Evolutionary conservation across 257 asterid species (phyloP).

Genomic region (Nicotiana knightiana): DNA sequence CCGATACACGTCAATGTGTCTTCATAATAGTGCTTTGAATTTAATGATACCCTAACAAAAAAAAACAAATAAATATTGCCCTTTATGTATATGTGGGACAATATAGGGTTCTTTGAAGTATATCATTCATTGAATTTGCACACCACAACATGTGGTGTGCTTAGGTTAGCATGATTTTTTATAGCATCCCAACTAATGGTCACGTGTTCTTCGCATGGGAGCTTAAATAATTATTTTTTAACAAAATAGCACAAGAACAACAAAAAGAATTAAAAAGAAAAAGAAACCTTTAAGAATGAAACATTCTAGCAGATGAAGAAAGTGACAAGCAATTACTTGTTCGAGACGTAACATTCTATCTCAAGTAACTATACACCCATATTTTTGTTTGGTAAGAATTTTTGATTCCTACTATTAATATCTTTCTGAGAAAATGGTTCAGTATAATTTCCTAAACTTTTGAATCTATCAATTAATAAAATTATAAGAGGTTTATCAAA

Average conservation of each 20-base stretch:
- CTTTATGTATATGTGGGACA: neutral
- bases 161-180: neutral
- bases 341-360: constrained; percentile 14
- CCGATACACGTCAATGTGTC: constrained; percentile 7
- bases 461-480: neutral
- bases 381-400: neutral
- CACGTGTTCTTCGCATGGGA: constrained; percentile 22
- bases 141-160: neutral
- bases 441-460: neutral
- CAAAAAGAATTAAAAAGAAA: neutral
- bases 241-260: neutral
- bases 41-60: neutral
- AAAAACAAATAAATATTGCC: neutral
- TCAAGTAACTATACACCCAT: neutral
- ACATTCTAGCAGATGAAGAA: neutral
- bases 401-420: neutral
- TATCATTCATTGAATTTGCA: neutral
- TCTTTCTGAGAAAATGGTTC: neutral
- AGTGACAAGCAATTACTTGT: constrained; percentile 10
- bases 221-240: neutral
- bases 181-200: neutral
- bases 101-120: neutral
- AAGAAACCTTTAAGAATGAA: neutral
- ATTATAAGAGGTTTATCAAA: neutral
- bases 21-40: neutral